Evolutionary conservation across 202 grass and related monocot species (phyloP).

Genomic region (Setaria viridis): DNA sequence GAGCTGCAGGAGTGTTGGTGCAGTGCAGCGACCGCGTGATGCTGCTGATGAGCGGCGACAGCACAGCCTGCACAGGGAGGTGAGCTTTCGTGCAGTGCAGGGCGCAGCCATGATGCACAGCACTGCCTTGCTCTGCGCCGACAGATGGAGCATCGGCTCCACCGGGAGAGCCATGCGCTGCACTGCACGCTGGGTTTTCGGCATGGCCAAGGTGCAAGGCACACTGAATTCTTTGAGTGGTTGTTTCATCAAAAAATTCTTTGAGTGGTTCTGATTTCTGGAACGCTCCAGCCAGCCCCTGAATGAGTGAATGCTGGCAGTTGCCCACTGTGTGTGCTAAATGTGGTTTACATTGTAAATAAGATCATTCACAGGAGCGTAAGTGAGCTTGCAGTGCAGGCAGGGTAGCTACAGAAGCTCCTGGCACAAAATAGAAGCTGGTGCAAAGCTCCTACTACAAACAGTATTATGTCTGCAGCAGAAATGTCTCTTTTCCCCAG

Average conservation of each 20-base stretch:
- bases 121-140: neutral
- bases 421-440: neutral
- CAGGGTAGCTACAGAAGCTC: neutral
- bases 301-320: no score
- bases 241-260: no score
- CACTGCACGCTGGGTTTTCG: neutral
- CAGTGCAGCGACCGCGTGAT: slow-evolving; percentile 23
- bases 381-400: neutral
- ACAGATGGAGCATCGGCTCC: slow-evolving; percentile 14
- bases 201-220: neutral
- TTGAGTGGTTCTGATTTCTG: neutral
- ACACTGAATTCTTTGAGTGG: neutral
- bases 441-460: neutral
- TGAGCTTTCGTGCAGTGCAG: neutral
- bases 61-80: neutral
- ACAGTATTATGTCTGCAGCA: slow-evolving; percentile 61
- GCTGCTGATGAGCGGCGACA: neutral
- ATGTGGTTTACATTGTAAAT: neutral
- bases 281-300: no score
- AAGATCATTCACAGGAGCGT: neutral
- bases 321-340: neutral
- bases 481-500: slow-evolving; percentile 24
- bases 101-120: slow-evolving; percentile 14
- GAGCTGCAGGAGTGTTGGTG: neutral
- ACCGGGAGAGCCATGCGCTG: neutral